Conservation (phyloP, 805 yeast species). For the Candida ovalis region DNA sequence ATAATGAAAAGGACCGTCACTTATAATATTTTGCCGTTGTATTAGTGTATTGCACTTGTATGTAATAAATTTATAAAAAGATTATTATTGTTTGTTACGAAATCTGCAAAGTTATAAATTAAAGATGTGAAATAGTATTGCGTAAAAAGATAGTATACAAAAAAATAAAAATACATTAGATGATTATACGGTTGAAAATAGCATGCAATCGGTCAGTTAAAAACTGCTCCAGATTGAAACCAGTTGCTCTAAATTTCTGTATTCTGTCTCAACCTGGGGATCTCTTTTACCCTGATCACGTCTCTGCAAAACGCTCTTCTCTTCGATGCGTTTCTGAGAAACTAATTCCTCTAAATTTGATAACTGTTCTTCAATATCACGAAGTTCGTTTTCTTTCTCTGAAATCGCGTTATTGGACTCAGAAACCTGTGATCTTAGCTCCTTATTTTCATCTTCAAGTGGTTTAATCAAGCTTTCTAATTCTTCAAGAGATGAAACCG, state of each 20-base stretch:
- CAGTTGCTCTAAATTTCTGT: neutral
- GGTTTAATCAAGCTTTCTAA: neutral
- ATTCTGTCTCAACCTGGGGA: constrained; percentile 8
- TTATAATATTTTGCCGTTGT: neutral
- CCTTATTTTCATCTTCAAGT: neutral
- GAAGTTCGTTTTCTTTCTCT: constrained; percentile 1
- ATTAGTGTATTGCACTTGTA: neutral
- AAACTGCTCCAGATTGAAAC: neutral
- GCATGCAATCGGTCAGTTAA: neutral
- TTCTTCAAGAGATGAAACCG: neutral
- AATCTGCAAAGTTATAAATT: too few relatives aligned
- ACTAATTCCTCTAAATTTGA: neutral
- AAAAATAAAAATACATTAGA: neutral
- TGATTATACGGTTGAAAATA: neutral
- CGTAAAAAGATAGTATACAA: too few relatives aligned
- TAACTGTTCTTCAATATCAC: neutral
- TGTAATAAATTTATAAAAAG: neutral
- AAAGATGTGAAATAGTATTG: too few relatives aligned
- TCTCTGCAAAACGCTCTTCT: neutral
- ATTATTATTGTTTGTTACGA: too few relatives aligned
- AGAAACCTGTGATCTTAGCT: neutral
- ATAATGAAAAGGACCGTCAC: neutral
- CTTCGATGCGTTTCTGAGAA: neutral
- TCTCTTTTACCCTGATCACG: neutral
- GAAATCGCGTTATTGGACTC: constrained; percentile 1